A percentile compares a stretch with the other conserved stretches of the same genome.
phyloP scores from a whole-genome alignment of 1,284 basidiomycete species.

The Ganoderma sp. region DNA sequence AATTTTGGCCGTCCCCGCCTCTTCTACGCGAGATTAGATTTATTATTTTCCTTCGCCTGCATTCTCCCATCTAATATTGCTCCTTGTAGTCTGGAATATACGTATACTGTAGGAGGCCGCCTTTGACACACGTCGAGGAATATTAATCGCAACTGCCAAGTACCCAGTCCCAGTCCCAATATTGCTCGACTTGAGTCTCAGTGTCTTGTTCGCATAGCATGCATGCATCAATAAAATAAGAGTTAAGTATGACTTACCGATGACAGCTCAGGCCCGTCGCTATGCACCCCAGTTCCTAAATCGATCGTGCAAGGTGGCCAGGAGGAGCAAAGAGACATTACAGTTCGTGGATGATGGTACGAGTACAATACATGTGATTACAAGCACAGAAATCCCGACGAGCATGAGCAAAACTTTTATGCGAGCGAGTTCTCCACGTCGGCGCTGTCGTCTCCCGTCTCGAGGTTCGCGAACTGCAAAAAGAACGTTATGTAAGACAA shows the following conservation, averaged over 20 bases:
- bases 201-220: background rate
- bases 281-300: background rate
- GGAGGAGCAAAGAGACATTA: slow-evolving; percentile 21
- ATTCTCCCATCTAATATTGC: background rate
- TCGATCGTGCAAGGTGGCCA: background rate
- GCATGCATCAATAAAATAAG: background rate
- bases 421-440: slow-evolving; percentile 90
- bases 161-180: background rate
- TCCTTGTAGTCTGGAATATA: background rate
- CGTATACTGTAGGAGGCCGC: background rate
- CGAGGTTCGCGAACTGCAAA: slow-evolving; percentile 81
- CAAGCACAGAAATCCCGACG: slow-evolving; percentile 20
- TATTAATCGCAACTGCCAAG: background rate
- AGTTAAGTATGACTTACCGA: background rate
- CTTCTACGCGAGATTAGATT: background rate
- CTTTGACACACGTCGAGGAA: background rate
- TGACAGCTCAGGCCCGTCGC: background rate
- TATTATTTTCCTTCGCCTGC: background rate
- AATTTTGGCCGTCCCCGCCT: slow-evolving; percentile 29
- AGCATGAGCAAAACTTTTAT: slow-evolving; percentile 42
- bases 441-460: slow-evolving; percentile 85
- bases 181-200: background rate
- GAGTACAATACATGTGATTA: slow-evolving; percentile 27
- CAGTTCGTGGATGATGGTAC: slow-evolving; percentile 21
- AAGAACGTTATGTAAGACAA: slow-evolving; percentile 13